phyloP scores from a whole-genome alignment of 2,329 filamentous ascomycete genomes.

The Clonostachys solani region DNA sequence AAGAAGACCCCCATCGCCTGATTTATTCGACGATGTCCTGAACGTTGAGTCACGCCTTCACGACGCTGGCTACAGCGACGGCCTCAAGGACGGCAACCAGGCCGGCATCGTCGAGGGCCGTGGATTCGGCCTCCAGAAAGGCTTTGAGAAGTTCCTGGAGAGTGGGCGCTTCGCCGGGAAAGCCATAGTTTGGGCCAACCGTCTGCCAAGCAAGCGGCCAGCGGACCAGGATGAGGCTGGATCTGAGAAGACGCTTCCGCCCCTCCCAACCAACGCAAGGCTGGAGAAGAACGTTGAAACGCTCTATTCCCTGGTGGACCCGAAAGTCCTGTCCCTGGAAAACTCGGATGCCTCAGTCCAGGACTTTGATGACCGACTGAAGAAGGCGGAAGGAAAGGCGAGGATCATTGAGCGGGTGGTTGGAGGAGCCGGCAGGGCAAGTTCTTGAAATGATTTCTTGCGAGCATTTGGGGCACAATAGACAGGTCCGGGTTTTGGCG shows the following conservation, averaged over 20 bases:
- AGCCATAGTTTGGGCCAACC: slow-evolving; percentile 78
- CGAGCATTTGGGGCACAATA: not conserved
- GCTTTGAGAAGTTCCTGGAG: slow-evolving; percentile 87
- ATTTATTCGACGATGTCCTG: slow-evolving; percentile 53
- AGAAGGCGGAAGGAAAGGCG: slow-evolving; percentile 76
- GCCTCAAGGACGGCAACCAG: slow-evolving; percentile 67
- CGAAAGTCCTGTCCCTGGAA: slow-evolving; percentile 68
- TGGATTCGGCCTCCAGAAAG: slow-evolving; percentile 85
- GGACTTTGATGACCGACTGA: slow-evolving; percentile 86
- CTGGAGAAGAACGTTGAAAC: slow-evolving; percentile 72
- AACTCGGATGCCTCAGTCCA: slow-evolving; percentile 88
- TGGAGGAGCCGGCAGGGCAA: slow-evolving; percentile 13
- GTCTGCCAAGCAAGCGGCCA: slow-evolving; percentile 38
- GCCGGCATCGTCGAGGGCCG: slow-evolving; percentile 85
- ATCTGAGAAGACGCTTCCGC: slow-evolving; percentile 11
- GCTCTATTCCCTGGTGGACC: slow-evolving; percentile 75
- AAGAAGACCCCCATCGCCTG: slow-evolving; percentile 9
- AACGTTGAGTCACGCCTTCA: slow-evolving; percentile 70
- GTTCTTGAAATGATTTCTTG: not conserved
- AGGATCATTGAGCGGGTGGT: slow-evolving; percentile 78
- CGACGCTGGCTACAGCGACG: slow-evolving; percentile 73
- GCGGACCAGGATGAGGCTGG: not conserved
- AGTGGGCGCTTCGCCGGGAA: slow-evolving; percentile 75
- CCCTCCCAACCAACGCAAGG: slow-evolving; percentile 55
- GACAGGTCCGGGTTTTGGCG: not conserved